Evolutionary conservation across 495 filamentous ascomycete genomes (phyloP), one percentile per base, ranked within the genome.

Genomic region (Daldinia caldariorum): DNA sequence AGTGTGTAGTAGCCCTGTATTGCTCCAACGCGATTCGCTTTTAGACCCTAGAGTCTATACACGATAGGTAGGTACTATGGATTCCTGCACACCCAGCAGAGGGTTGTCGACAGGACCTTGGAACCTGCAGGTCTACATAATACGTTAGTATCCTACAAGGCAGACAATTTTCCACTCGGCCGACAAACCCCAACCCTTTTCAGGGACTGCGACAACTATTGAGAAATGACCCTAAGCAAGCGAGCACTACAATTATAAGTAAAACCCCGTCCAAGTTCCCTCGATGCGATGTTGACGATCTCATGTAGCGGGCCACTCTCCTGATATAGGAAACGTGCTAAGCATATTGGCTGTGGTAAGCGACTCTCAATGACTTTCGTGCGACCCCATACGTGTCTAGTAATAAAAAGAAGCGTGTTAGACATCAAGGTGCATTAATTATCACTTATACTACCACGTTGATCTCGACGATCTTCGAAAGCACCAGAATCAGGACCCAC

Each of bases 171-270:
- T 69, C 70, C 65, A 69, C 70, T 59, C 70, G 61, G 61, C 70
- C 70, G 70, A 69, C 61, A 72, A 53, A 68, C 58, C 56, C 43
- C 49, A 65, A 66, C 41, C 61, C 29, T 62, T 59, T 55, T 51
- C 43, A 72, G 51, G 65, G 57, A 65, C 55, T 45, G 64, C 64
- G 16, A 53, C 61, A 38, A 49, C 38, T 55, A 47, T 66, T 50
- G 43, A 37, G 45, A 61, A 54, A 69, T 56, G 35, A 60, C 35
- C 39, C 49, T 58, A 68, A 41, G 56, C 55, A 53, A 12, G 29
- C 56, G 69, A 68, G 32, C 45, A 13, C 56, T 67, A 67, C 53
- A 56, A 64, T 29, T 60, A 59, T 26, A 64, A 55, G n/a, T 31
- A 67, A 49, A 64, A 67, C 69, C 38, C 54, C 60, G 50, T 37